phyloP scores from a whole-genome alignment of 805 yeast genomes.

The Cyberlindnera mycetangii region DNA sequence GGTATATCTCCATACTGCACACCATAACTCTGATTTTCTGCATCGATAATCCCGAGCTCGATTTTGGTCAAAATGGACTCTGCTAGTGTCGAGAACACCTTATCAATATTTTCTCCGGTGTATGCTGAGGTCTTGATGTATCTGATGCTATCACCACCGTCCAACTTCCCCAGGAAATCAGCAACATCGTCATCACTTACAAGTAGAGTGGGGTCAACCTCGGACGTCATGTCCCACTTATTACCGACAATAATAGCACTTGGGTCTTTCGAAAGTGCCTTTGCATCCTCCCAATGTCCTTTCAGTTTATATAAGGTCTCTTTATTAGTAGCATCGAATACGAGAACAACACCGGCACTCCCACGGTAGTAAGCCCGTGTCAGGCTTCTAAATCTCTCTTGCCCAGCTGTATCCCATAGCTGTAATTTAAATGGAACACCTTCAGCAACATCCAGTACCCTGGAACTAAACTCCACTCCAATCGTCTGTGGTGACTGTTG shows the following conservation, averaged over 20 bases:
- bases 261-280: conserved; percentile 28
- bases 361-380: conserved; percentile 38
- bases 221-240: conserved; percentile 29
- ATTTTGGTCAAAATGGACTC: conserved; percentile 42
- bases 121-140: conserved; percentile 40
- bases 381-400: conserved; percentile 35
- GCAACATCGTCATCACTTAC: conserved; percentile 33
- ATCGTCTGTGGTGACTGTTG: conserved; percentile 32
- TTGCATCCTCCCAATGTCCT: conserved; percentile 32
- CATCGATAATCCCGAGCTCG: conserved; percentile 46
- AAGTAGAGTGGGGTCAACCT: conserved; percentile 30
- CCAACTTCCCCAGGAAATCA: conserved; percentile 28
- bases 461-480: conserved; percentile 40
- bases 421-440: conserved; percentile 27
- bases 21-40: conserved; percentile 43
- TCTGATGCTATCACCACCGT: conserved; percentile 28
- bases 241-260: conserved; percentile 35
- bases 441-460: conserved; percentile 13
- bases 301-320: conserved; percentile 28
- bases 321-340: conserved; percentile 31
- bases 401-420: conserved; percentile 39
- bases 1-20: conserved; percentile 50
- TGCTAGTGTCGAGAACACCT: conserved; percentile 38
- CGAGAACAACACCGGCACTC: conserved; percentile 36
- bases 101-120: conserved; percentile 39